Evolutionary conservation across 331 rosid genomes (phyloP).

Genomic region (Acacia pycnantha): DNA sequence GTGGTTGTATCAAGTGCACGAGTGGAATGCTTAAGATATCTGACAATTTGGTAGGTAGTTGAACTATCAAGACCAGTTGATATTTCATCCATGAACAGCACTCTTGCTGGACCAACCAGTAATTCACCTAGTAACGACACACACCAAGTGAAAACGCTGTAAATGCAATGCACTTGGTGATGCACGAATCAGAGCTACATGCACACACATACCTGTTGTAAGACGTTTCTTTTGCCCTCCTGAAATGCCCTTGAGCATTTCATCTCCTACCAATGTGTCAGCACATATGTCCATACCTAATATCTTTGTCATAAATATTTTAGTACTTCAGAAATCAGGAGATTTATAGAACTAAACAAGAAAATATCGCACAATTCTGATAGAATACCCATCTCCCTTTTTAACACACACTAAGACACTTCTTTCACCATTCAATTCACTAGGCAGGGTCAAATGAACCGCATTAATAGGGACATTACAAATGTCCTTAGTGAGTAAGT

Average conservation of each 20-base stretch:
- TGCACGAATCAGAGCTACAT: slow-evolving; percentile 21
- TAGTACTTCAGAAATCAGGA: slow-evolving; percentile 34
- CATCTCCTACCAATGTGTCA: slow-evolving; percentile 98
- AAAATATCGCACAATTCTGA: slow-evolving; percentile 8
- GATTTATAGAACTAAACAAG: slow-evolving; percentile 19
- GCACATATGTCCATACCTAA: slow-evolving; percentile 99
- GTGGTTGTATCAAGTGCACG: slow-evolving; percentile 87
- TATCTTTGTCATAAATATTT: slow-evolving; percentile 81
- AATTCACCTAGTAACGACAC: slow-evolving; percentile 73
- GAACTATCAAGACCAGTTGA: slow-evolving; percentile 98
- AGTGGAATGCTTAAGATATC: slow-evolving; percentile 89
- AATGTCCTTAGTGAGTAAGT: neutral
- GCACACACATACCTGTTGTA: slow-evolving; percentile 65
- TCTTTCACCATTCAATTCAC: neutral
- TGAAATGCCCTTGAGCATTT: slow-evolving; percentile 98
- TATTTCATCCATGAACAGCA: slow-evolving; percentile 96
- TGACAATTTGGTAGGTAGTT: slow-evolving; percentile 88
- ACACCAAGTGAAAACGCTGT: slow-evolving; percentile 34
- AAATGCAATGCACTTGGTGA: slow-evolving; percentile 23
- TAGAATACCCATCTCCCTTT: neutral
- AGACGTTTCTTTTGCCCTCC: slow-evolving; percentile 99
- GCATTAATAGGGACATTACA: slow-evolving; percentile 1
- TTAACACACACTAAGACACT: neutral
- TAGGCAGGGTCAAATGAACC: neutral
- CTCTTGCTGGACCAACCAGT: slow-evolving; percentile 97